Evolutionary conservation across 305 asterid genomes (phyloP).

Genomic region (Coffea humblotiana): DNA sequence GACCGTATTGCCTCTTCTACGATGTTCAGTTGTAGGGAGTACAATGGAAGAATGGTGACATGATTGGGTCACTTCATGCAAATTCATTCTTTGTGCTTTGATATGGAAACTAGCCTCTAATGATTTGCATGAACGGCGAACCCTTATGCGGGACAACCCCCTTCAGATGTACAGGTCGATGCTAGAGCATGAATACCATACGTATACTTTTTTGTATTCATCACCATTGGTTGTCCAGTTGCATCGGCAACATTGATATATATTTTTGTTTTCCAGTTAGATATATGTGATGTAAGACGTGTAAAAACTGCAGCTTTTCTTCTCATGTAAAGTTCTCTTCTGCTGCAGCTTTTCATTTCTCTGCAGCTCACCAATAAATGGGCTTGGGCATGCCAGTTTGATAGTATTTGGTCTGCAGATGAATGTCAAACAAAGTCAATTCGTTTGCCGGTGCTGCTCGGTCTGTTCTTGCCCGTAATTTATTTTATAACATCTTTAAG

Average conservation of each 20-base stretch:
- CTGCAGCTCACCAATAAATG: not conserved
- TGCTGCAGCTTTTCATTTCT: not conserved
- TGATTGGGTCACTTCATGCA: not conserved
- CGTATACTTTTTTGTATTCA: too few relatives aligned
- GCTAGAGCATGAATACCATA: not conserved
- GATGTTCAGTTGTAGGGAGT: conserved; percentile 4
- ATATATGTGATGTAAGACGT: not conserved
- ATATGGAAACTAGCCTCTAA: not conserved
- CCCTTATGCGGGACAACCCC: not conserved
- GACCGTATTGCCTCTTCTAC: not conserved
- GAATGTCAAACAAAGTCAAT: not conserved
- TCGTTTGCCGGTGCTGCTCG: not conserved
- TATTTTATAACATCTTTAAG: too few relatives aligned
- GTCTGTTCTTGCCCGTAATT: not conserved
- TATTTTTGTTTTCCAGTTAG: not conserved
- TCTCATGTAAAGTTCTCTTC: not conserved
- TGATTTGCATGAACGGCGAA: not conserved
- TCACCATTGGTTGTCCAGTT: not conserved
- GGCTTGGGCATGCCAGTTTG: not conserved
- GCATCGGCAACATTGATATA: not conserved
- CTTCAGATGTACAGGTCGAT: conserved; percentile 7
- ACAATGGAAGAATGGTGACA: not conserved
- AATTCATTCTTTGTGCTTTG: conserved; percentile 4
- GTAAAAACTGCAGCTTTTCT: not conserved
- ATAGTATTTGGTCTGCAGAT: not conserved